A percentile compares a stretch with the other conserved stretches of the same genome.
phyloP scores from a whole-genome alignment of 176 grass and related monocot genomes.

The Pontederia crassipes region DNA sequence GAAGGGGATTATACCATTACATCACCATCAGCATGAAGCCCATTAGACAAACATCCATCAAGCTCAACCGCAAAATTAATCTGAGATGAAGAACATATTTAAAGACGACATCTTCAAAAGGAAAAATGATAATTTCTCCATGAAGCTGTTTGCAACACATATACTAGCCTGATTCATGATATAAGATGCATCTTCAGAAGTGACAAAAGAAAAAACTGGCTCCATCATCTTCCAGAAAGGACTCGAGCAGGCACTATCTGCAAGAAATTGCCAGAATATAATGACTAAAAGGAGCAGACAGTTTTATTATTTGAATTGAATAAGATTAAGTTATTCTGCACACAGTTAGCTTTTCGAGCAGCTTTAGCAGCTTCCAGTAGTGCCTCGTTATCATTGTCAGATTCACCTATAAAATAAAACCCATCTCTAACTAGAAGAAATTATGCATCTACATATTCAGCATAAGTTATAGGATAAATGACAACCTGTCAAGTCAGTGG shows the following conservation, averaged over 20 bases:
- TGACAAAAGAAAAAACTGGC: constrained; percentile 45
- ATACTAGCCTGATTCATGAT: constrained; percentile 51
- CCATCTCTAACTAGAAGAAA: constrained; percentile 8
- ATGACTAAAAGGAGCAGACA: constrained; percentile 2
- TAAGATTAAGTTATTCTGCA: constrained; percentile 1
- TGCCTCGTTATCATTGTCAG: constrained; percentile 61
- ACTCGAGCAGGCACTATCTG: constrained; percentile 56
- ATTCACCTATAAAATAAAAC: constrained; percentile 40
- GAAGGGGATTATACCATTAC: constrained; percentile 22
- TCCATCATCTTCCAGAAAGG: constrained; percentile 88
- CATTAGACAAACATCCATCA: constrained; percentile 41
- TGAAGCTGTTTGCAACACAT: constrained; percentile 9
- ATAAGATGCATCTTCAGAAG: constrained; percentile 39
- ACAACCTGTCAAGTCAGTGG: constrained; percentile 33
- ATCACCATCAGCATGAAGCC: constrained; percentile 34
- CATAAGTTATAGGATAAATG: constrained; percentile 13
- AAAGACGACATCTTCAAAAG: not conserved
- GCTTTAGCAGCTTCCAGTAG: constrained; percentile 61
- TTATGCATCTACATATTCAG: not conserved
- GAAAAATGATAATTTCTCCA: constrained; percentile 4
- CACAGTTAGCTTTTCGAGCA: constrained; percentile 50
- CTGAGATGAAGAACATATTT: constrained; percentile 25
- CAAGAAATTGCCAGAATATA: constrained; percentile 15
- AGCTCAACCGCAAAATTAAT: constrained; percentile 58
- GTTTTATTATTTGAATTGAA: not conserved